Percentiles rank a stretch among this genome's conserved stretches.
Conservation (phyloP, 2,329 filamentous ascomycete genomes). For the Trichothecium roseum region DNA sequence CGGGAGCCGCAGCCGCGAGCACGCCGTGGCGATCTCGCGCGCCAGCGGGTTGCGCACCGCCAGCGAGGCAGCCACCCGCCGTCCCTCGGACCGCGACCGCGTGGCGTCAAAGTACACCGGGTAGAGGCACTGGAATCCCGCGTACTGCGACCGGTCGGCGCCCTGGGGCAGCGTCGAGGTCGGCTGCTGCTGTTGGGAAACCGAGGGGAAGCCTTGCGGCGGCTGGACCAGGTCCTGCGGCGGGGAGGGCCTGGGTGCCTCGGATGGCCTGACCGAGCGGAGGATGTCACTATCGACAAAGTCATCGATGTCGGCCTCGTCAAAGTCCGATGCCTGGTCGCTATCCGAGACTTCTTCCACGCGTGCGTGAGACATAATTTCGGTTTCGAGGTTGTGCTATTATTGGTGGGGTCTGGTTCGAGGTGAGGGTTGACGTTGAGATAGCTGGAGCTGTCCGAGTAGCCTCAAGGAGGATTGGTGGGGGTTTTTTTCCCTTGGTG, state of each 20-base stretch:
- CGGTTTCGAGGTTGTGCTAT: conserved; percentile 1
- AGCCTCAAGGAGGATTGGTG: no score
- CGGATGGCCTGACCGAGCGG: conserved; percentile 14
- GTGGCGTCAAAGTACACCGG: conserved; percentile 86
- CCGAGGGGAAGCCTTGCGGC: conserved; percentile 20
- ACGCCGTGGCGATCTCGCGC: conserved; percentile 80
- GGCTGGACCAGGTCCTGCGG: conserved; percentile 11
- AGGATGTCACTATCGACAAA: conserved; percentile 49
- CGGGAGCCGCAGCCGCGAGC: conserved; percentile 57
- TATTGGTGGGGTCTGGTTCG: conserved; percentile 1
- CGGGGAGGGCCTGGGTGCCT: conserved; percentile 21
- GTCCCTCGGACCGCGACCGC: conserved; percentile 66
- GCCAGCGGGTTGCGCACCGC: conserved; percentile 82
- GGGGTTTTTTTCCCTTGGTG: conserved; percentile 1
- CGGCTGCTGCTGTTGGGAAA: conserved; percentile 18
- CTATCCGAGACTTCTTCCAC: conserved; percentile 89
- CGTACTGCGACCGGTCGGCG: conserved; percentile 48
- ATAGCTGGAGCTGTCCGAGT: conserved; percentile 3
- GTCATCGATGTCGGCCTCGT: conserved; percentile 71
- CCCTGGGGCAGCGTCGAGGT: conserved; percentile 17
- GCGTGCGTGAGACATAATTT: conserved; percentile 68
- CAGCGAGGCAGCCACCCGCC: conserved; percentile 61
- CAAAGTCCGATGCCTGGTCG: conserved; percentile 71
- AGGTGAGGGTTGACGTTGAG: conserved; percentile 2
- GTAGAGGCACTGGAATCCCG: conserved; percentile 81